Evolutionary conservation across 164 flowering plant species (phyloP).

Genomic region (Sedum album): DNA sequence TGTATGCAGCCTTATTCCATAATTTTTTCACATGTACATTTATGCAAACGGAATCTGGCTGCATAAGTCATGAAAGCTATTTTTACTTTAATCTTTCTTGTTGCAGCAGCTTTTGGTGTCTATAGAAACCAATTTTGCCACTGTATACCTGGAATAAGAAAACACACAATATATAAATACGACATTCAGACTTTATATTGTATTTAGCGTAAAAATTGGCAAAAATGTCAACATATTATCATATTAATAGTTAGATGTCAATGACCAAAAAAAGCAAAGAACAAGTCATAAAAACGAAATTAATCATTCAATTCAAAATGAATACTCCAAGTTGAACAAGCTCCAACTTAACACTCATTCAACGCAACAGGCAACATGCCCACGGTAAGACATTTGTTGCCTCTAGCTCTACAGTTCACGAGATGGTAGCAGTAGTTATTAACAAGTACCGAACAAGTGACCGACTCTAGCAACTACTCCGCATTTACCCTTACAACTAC

Average conservation of each 20-base stretch:
- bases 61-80: neutral
- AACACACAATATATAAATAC: neutral
- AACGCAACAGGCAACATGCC: neutral
- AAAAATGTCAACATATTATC: neutral
- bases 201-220: neutral
- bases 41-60: neutral
- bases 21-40: neutral
- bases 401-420: neutral
- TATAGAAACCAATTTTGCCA: neutral
- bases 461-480: neutral
- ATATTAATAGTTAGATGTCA: neutral
- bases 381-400: neutral
- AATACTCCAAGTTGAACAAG: neutral
- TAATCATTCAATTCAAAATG: neutral
- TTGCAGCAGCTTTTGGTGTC: constrained; percentile 2
- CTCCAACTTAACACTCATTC: neutral
- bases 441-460: too few species aligned
- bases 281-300: neutral
- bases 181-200: neutral
- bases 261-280: neutral
- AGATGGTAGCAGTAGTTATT: neutral
- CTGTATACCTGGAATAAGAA: neutral
- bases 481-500: neutral
- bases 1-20: neutral
- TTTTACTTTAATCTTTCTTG: constrained; percentile 1